These are phyloP conservation scores for Magnolia changhungtana DNA, from an alignment of 164 flowering plant genomes.

Conservation along the genomic window DNA sequence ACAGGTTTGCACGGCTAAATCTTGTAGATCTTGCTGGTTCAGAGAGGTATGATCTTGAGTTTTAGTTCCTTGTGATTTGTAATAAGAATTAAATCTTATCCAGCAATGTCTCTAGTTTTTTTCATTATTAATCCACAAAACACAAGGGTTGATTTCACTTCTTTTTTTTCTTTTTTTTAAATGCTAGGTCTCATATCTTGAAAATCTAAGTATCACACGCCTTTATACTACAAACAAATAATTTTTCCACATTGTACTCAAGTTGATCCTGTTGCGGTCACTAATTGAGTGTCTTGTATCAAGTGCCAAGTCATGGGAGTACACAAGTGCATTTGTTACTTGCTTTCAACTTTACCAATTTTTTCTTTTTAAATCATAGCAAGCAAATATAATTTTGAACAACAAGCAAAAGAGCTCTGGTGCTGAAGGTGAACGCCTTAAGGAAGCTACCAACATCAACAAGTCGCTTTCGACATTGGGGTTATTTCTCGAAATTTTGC, in stretches of 20 bases:
- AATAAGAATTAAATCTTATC: background rate
- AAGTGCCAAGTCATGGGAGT: too few relatives aligned
- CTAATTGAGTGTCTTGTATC: background rate
- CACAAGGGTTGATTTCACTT: too few relatives aligned
- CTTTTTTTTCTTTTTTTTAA: too few relatives aligned
- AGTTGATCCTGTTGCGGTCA: background rate
- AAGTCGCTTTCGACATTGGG: slow-evolving; percentile 98
- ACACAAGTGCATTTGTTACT: background rate
- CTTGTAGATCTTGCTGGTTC: slow-evolving; percentile 99
- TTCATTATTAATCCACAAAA: too few relatives aligned
- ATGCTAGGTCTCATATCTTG: background rate
- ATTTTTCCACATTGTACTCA: background rate
- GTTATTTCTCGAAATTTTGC: slow-evolving; percentile 28
- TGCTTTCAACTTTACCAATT: background rate
- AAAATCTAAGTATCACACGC: background rate
- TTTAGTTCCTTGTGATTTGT: background rate
- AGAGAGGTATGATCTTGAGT: slow-evolving; percentile 59
- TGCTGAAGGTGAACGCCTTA: slow-evolving; percentile 98
- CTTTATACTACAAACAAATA: background rate
- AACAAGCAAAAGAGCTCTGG: slow-evolving; percentile 99
- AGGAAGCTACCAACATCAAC: slow-evolving; percentile 98
- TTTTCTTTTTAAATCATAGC: background rate
- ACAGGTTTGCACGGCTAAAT: slow-evolving; percentile 91
- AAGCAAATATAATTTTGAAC: background rate
- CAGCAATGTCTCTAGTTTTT: too few relatives aligned